Base-by-base conservation (phyloP, 2,329 filamentous ascomycete genomes). In the Cadophora sp. region DNA sequence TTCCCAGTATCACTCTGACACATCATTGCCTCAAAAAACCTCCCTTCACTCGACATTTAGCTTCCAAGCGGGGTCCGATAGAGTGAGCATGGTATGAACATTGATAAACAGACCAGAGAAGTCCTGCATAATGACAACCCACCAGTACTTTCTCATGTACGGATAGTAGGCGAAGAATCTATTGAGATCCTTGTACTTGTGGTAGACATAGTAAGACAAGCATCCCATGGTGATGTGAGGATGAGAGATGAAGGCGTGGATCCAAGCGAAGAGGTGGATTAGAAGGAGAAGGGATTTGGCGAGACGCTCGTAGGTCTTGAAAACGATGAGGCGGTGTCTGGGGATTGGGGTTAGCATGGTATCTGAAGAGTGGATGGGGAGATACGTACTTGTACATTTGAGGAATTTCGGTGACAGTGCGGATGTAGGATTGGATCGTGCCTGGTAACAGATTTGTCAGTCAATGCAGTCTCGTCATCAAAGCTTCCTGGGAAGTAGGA, bases 101-200 rank as follows among this genome's bases (percentile, higher is more conserved):
- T 53, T 48, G 41, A 62, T 27, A n/a, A 45, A 51, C 36, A 62
- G 9, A 8, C 41, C 50, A 7, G 56, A 60, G 22, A 60, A 60
- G 16, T 65, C 56, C 33, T 22, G 18, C 33, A 55, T 9, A 8
- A 65, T 41, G 11, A 48, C 56, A 45, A 58, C 33, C 45, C 36
- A 60, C 33, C 47, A 59, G 22, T 60, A 36, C 22, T 55, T 60
- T 7, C 16, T 30, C 63, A 65, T 65, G 43, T 65, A 60, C 5
- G 63, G 63, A 36, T 65, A 65, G 1, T 45, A 39, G 0, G 13
- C 33, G 7, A 65, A 22, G 47, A 56, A 60, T 9, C 6, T 47
- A 3, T 24, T 27, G 56, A 60, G 24, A 4, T 51, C 36, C 22
- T 39, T 20, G 36, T 60, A 51, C 45, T 55, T 60, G 22, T 27